phyloP scores from a whole-genome alignment of 176 grass and related monocot species.

The Juncus effusus region DNA sequence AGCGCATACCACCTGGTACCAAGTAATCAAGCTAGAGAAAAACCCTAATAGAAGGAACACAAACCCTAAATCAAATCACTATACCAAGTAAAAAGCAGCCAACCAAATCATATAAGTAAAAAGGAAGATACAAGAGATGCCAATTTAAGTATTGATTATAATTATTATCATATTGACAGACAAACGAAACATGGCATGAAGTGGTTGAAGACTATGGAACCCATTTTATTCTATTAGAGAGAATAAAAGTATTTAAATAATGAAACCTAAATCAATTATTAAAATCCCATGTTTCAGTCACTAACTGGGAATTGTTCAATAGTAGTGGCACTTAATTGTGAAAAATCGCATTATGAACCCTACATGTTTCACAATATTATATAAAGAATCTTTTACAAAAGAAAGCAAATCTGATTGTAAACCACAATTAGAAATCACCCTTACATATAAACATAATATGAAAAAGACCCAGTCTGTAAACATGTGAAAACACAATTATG shows the following conservation, averaged over 20 bases:
- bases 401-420: not conserved
- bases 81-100: slow-evolving; percentile 9
- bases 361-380: slow-evolving; percentile 1
- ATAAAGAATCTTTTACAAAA: no score
- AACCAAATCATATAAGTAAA: slow-evolving; percentile 13
- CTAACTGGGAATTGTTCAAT: slow-evolving; percentile 8
- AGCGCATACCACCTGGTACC: slow-evolving; percentile 2
- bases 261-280: slow-evolving; percentile 11
- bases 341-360: slow-evolving; percentile 12
- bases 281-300: not conserved
- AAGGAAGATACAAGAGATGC: slow-evolving; percentile 17
- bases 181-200: slow-evolving; percentile 4
- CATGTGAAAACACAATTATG: slow-evolving; percentile 2
- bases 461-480: not conserved
- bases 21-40: slow-evolving; percentile 7
- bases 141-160: slow-evolving; percentile 16
- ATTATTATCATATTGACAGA: not conserved
- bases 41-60: not conserved
- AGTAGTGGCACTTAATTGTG: not conserved
- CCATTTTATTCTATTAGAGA: slow-evolving; percentile 12
- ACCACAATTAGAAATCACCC: not conserved
- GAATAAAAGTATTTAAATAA: slow-evolving; percentile 1
- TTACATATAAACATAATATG: not conserved
- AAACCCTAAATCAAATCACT: not conserved
- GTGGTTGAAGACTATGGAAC: slow-evolving; percentile 2